phyloP scores from a whole-genome alignment of 768 basidiomycete genomes.

The Kwoniella dendrophila region DNA sequence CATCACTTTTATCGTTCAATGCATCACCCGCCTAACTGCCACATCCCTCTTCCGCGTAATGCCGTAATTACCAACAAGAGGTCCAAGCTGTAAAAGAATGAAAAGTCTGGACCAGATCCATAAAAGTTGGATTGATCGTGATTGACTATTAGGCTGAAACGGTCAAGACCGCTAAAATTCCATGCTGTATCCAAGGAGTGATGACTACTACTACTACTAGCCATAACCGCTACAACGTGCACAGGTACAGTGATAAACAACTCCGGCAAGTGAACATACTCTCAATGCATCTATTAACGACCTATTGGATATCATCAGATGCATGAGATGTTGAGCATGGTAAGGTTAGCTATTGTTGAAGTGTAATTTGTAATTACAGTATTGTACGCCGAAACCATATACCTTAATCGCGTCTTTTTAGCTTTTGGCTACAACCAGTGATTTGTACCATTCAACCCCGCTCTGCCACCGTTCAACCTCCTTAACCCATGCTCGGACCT shows the following conservation, averaged over 20 bases:
- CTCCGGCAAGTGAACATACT: not conserved
- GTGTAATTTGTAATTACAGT: too few relatives aligned
- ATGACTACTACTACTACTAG: not conserved
- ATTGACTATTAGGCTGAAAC: not conserved
- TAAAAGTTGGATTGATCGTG: too few relatives aligned
- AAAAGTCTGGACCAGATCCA: conserved; percentile 1
- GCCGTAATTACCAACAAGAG: conserved; percentile 10
- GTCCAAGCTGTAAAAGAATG: not conserved
- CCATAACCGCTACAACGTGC: not conserved
- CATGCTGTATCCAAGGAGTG: not conserved
- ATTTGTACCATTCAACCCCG: not conserved
- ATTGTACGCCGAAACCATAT: too few relatives aligned
- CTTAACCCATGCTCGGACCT: not conserved
- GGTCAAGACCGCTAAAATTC: conserved; percentile 9
- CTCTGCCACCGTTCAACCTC: not conserved
- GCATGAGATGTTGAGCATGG: not conserved
- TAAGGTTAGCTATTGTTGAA: too few relatives aligned
- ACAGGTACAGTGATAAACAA: conserved; percentile 1
- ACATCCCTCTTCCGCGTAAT: conserved; percentile 16
- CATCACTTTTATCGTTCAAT: conserved; percentile 4
- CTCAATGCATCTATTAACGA: too few relatives aligned
- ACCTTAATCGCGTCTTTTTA: not conserved
- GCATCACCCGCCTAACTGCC: not conserved
- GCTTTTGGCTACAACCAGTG: too few relatives aligned
- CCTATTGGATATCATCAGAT: not conserved